Evolutionary conservation across 352 stramenopile genomes (phyloP).

Genomic region (Phytopythium chamaehyphon): DNA sequence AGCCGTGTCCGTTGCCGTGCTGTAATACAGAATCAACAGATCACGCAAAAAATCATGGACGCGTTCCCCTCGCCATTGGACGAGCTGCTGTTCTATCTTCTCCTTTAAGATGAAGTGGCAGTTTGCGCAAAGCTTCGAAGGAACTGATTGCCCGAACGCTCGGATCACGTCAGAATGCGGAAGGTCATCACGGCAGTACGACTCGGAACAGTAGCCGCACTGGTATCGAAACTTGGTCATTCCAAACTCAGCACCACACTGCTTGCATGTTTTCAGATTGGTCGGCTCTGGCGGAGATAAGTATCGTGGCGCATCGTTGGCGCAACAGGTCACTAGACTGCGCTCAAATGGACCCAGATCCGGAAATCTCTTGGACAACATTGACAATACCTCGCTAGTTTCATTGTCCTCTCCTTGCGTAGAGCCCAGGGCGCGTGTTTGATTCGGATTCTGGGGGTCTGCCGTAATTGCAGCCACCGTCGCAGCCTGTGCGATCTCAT

Average conservation of each 20-base stretch:
- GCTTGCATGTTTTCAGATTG: conserved; percentile 59
- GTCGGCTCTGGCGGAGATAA: conserved; percentile 61
- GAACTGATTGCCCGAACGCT: conserved; percentile 55
- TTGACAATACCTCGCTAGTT: conserved; percentile 43
- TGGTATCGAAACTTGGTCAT: conserved; percentile 84
- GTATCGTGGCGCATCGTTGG: conserved; percentile 36
- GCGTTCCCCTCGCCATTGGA: conserved; percentile 75
- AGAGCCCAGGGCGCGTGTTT: background rate
- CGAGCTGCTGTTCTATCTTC: conserved; percentile 74
- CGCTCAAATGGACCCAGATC: conserved; percentile 71
- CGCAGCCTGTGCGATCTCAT: conserved; percentile 67
- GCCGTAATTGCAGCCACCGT: conserved; percentile 52
- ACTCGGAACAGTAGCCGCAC: conserved; percentile 79
- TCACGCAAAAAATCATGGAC: conserved; percentile 73
- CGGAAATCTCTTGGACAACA: conserved; percentile 74
- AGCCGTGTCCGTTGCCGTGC: conserved; percentile 69
- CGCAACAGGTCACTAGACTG: conserved; percentile 67
- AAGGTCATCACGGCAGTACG: conserved; percentile 74
- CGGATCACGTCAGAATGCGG: conserved; percentile 52
- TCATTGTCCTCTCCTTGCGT: conserved; percentile 17
- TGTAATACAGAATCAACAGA: conserved; percentile 72
- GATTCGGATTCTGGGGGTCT: conserved; percentile 26
- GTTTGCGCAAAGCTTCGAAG: conserved; percentile 64
- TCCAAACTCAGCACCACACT: conserved; percentile 67
- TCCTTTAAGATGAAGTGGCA: conserved; percentile 68